Evolutionary conservation across 495 filamentous ascomycete genomes (phyloP).

Genomic region (Penicillium psychrofluorescens): DNA sequence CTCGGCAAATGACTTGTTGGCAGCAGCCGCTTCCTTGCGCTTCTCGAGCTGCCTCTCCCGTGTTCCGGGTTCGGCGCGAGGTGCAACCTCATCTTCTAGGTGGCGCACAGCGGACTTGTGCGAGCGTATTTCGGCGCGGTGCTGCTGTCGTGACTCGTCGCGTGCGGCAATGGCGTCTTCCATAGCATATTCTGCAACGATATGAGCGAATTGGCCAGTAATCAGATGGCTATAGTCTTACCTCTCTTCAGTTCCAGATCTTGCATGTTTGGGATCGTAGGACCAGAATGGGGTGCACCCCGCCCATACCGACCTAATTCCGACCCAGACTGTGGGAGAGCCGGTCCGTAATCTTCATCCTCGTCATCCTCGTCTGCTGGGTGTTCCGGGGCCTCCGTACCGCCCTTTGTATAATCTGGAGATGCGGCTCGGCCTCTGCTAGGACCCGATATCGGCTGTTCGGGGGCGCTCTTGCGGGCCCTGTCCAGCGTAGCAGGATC

Average conservation of each 20-base stretch:
- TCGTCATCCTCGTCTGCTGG: slow-evolving; percentile 34
- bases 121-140: slow-evolving; percentile 47
- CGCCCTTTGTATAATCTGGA: slow-evolving; percentile 17
- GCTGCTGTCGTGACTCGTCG: slow-evolving; percentile 49
- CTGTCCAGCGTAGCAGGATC: slow-evolving; percentile 57
- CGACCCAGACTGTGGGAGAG: slow-evolving; percentile 40
- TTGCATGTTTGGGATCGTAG: slow-evolving; percentile 64
- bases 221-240: slow-evolving; percentile 14
- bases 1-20: slow-evolving; percentile 41
- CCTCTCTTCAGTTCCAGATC: slow-evolving; percentile 68
- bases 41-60: slow-evolving; percentile 85
- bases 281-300: slow-evolving; percentile 43
- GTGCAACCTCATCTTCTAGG: slow-evolving; percentile 64
- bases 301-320: slow-evolving; percentile 1
- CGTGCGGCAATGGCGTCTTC: slow-evolving; percentile 48
- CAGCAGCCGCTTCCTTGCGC: slow-evolving; percentile 48
- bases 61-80: slow-evolving; percentile 79
- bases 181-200: slow-evolving; percentile 34
- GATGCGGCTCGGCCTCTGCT: slow-evolving; percentile 10
- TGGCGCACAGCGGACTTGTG: slow-evolving; percentile 26
- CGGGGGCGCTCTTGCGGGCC: slow-evolving; percentile 25
- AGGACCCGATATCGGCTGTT: not conserved
- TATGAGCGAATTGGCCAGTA: not conserved
- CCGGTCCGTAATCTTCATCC: slow-evolving; percentile 65
- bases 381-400: slow-evolving; percentile 1